A percentile compares a stretch with the other conserved stretches of the same genome.
Conservation (phyloP, 2,329 filamentous ascomycete species). For the Pseudocercospora crystallina region DNA sequence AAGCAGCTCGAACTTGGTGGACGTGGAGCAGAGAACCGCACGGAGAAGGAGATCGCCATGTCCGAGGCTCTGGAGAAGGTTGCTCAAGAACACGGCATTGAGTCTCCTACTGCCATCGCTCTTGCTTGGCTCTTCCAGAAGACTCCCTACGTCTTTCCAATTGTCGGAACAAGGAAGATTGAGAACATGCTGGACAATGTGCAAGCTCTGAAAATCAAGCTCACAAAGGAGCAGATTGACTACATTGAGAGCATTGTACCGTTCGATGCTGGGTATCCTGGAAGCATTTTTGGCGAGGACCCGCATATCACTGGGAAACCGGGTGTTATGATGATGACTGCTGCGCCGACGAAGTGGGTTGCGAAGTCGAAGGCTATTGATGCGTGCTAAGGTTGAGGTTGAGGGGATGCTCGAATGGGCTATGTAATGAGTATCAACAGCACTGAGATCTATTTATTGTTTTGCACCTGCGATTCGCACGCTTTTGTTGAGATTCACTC, state of each 20-base stretch:
- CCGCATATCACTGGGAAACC: conserved; percentile 26
- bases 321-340: no score
- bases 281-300: conserved; percentile 53
- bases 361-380: no score
- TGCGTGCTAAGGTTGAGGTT: no score
- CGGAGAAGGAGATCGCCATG: conserved; percentile 52
- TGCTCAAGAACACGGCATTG: conserved; percentile 55
- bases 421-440: no score
- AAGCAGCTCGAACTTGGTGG: conserved; percentile 23
- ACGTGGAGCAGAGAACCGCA: conserved; percentile 38
- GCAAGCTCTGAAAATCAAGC: conserved; percentile 58
- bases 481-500: no score
- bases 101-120: conserved; percentile 55
- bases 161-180: conserved; percentile 70
- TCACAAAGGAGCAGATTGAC: conserved; percentile 60
- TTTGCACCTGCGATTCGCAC: no score
- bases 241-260: conserved; percentile 59
- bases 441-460: no score
- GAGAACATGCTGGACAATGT: conserved; percentile 68
- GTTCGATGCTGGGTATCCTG: conserved; percentile 65
- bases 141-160: conserved; percentile 68
- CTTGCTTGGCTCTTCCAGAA: conserved; percentile 70
- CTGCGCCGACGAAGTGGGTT: no score
- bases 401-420: no score
- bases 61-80: conserved; percentile 61